Percentiles rank a stretch among this genome's conserved stretches.
These are phyloP conservation scores for Dendrobium huoshanense DNA, from an alignment of 106 monocot species.

Conservation along the genomic window DNA sequence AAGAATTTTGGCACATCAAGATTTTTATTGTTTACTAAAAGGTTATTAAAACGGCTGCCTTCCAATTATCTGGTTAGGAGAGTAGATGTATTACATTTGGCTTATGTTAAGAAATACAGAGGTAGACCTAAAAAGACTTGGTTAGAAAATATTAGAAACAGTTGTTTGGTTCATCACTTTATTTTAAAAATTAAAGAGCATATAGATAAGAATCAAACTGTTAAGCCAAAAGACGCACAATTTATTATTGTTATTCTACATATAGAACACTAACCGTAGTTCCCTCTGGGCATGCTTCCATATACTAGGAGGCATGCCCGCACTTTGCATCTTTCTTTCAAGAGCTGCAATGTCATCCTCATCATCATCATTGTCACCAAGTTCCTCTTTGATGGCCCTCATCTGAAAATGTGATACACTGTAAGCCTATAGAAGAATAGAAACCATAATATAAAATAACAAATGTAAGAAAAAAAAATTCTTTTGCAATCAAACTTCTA, in stretches of 20 bases:
- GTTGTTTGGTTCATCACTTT: too few relatives aligned
- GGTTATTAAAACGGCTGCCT: background rate
- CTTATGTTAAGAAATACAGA: too few relatives aligned
- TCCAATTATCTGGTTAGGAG: too few relatives aligned
- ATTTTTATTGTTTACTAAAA: background rate
- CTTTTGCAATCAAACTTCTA: too few relatives aligned
- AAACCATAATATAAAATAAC: background rate
- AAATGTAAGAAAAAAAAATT: background rate
- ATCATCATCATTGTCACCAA: slow-evolving; percentile 97
- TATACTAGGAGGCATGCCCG: slow-evolving; percentile 92
- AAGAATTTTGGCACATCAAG: background rate
- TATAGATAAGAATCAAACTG: background rate
- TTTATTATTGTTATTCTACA: background rate
- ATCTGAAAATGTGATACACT: slow-evolving; percentile 38
- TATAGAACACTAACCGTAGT: slow-evolving; percentile 41
- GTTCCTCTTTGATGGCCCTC: slow-evolving; percentile 98
- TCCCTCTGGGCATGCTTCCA: slow-evolving; percentile 99
- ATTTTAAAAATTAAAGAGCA: background rate
- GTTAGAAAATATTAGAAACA: too few relatives aligned
- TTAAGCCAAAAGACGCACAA: background rate
- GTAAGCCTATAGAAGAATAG: background rate
- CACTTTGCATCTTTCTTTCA: slow-evolving; percentile 97
- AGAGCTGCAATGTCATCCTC: slow-evolving; percentile 91
- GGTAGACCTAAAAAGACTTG: too few relatives aligned
- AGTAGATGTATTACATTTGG: too few relatives aligned